A percentile compares a stretch with the other conserved stretches of the same genome.
Evolutionary conservation across 2,329 filamentous ascomycete species (phyloP).

Genomic region (Cytospora schulzeri): DNA sequence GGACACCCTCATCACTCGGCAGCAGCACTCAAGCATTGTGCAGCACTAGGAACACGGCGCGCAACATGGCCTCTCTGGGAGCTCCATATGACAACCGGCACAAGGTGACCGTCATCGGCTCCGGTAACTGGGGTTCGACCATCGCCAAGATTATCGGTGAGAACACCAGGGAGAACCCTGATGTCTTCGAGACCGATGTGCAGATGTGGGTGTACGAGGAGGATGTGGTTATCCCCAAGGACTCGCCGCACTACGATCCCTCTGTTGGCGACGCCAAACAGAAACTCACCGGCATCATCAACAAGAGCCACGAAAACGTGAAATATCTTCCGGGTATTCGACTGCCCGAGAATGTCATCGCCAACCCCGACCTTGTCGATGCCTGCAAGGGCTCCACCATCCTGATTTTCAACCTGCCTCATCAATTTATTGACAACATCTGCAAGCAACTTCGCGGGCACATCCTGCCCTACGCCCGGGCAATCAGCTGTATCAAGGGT

Average conservation of each 20-base stretch:
- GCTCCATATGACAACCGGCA: constrained; percentile 69
- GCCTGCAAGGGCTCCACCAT: constrained; percentile 84
- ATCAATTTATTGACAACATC: constrained; percentile 90
- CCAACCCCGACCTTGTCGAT: constrained; percentile 78
- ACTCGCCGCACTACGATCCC: constrained; percentile 72
- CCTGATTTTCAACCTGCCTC: constrained; percentile 93
- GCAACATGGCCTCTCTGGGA: constrained; percentile 42
- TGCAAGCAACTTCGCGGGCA: constrained; percentile 84
- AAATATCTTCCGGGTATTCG: constrained; percentile 93
- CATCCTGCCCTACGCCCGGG: constrained; percentile 87
- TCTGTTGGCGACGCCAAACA: constrained; percentile 67
- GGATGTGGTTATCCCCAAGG: constrained; percentile 72
- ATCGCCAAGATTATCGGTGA: constrained; percentile 97
- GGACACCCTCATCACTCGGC: background rate
- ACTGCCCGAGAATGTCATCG: constrained; percentile 80
- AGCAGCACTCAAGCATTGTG: background rate
- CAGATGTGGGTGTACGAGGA: constrained; percentile 99
- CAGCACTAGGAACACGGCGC: background rate
- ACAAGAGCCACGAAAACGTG: constrained; percentile 90
- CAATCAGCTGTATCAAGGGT: constrained; percentile 97
- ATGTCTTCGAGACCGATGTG: constrained; percentile 84
- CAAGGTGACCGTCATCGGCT: constrained; percentile 92
- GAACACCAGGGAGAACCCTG: constrained; percentile 76
- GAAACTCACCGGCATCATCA: constrained; percentile 91
- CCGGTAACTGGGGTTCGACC: constrained; percentile 97